A percentile compares a stretch with the other conserved stretches of the same genome.
These are phyloP conservation scores for Ascosphaera acerosa DNA, from an alignment of 2,329 filamentous ascomycete genomes.

Conservation along the genomic window DNA sequence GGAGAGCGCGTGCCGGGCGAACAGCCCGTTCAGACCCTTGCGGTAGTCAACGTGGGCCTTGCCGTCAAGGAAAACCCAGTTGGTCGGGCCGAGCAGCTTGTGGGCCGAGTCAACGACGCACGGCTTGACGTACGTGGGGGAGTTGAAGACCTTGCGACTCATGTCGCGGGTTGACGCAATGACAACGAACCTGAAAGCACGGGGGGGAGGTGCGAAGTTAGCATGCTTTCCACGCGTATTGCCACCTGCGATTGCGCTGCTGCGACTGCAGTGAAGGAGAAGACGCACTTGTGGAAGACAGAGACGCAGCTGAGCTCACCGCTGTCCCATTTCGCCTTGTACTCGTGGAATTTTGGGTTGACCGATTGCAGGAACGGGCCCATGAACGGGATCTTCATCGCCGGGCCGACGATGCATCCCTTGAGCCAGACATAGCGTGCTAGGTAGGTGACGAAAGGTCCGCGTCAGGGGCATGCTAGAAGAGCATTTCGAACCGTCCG, in stretches of 20 bases:
- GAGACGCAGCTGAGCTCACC: conserved; percentile 88
- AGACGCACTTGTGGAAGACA: conserved; percentile 84
- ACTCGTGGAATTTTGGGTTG: conserved; percentile 74
- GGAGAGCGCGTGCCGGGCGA: conserved; percentile 73
- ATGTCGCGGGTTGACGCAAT: conserved; percentile 89
- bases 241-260: neutral
- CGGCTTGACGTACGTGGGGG: conserved; percentile 72
- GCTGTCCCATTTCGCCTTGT: conserved; percentile 78
- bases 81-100: conserved; percentile 74
- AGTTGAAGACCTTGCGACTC: conserved; percentile 92
- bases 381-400: conserved; percentile 62
- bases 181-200: conserved; percentile 75
- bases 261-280: too few species aligned
- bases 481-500: neutral
- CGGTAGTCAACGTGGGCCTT: conserved; percentile 90
- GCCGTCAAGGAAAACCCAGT: conserved; percentile 95
- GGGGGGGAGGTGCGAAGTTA: neutral
- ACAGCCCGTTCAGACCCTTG: conserved; percentile 83
- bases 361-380: conserved; percentile 89
- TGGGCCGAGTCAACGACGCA: conserved; percentile 86
- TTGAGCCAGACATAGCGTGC: conserved; percentile 53
- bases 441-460: too few species aligned
- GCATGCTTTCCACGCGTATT: conserved; percentile 4
- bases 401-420: conserved; percentile 47
- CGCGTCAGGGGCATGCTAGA: neutral